A percentile compares a stretch with the other conserved stretches of the same genome.
Evolutionary conservation across 1,139 yeast species (phyloP).

Genomic region (Kluyveromyces marxianus): DNA sequence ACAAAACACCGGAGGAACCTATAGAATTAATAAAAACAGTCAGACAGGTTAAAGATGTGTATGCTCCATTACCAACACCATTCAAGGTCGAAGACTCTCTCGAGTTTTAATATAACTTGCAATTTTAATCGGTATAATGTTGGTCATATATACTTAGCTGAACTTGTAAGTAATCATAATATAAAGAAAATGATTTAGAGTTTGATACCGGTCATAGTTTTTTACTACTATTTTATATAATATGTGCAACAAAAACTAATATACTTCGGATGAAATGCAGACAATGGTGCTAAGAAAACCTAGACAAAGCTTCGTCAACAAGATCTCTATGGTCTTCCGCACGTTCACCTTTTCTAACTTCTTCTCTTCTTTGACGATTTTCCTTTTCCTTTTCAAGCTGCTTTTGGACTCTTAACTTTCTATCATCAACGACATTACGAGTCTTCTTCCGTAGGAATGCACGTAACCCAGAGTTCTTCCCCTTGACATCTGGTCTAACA

Average conservation of each 20-base stretch:
- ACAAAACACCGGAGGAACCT: constrained; percentile 59
- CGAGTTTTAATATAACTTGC: constrained; percentile 16
- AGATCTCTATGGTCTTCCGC: constrained; percentile 31
- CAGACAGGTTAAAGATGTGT: constrained; percentile 70
- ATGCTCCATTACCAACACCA: constrained; percentile 90
- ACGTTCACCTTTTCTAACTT: constrained; percentile 44
- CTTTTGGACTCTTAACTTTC: constrained; percentile 73
- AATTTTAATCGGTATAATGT: background rate
- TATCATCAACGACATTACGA: constrained; percentile 80
- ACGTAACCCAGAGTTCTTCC: constrained; percentile 79
- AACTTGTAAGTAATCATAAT: no score
- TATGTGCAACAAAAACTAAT: background rate
- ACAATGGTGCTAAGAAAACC: constrained; percentile 18
- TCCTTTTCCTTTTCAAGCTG: constrained; percentile 70
- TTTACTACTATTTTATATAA: background rate
- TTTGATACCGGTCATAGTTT: no score
- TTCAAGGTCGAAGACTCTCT: constrained; percentile 37
- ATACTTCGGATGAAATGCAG: background rate
- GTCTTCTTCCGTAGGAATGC: constrained; percentile 77
- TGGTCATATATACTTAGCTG: background rate
- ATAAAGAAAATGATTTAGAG: no score
- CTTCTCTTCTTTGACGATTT: constrained; percentile 50
- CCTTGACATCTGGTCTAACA: constrained; percentile 57
- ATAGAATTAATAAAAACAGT: constrained; percentile 72
- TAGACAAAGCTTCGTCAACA: constrained; percentile 29